These are phyloP conservation scores for Dalbergia cochinchinensis DNA, from an alignment of 306 rosid species.

Conservation along the genomic window DNA sequence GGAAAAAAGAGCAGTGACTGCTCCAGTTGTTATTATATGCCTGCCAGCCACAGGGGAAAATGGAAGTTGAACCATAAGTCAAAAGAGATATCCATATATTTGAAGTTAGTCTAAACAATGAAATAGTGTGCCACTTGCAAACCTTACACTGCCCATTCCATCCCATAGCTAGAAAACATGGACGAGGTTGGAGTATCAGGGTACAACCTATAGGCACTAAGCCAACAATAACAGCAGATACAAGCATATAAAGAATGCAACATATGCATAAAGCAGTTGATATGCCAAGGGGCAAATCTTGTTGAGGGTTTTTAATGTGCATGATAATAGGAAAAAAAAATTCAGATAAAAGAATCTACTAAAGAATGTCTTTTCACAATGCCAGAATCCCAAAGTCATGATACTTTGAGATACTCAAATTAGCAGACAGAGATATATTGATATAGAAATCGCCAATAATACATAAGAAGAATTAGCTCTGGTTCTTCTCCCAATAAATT, in stretches of 20 bases:
- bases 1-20: conserved; percentile 82
- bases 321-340: conserved; percentile 20
- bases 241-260: conserved; percentile 74
- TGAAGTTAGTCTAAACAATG: conserved; percentile 22
- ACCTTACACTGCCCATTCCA: conserved; percentile 85
- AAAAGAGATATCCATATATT: not conserved
- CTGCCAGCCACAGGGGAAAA: conserved; percentile 50
- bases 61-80: conserved; percentile 21
- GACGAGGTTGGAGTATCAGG: conserved; percentile 79
- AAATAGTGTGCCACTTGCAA: conserved; percentile 41
- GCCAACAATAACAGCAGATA: conserved; percentile 72
- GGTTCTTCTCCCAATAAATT: not conserved
- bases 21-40: conserved; percentile 76
- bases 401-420: conserved; percentile 32
- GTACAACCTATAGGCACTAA: conserved; percentile 72
- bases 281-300: conserved; percentile 76
- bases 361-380: conserved; percentile 19
- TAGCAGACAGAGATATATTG: conserved; percentile 19
- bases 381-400: conserved; percentile 20
- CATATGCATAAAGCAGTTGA: conserved; percentile 67
- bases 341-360: conserved; percentile 7
- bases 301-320: conserved; percentile 80
- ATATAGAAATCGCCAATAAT: not conserved
- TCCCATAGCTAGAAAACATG: conserved; percentile 66
- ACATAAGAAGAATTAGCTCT: no score